Evolutionary conservation across 2,329 filamentous ascomycete genomes (phyloP).

Genomic region (Hymenoscyphus occultus): DNA sequence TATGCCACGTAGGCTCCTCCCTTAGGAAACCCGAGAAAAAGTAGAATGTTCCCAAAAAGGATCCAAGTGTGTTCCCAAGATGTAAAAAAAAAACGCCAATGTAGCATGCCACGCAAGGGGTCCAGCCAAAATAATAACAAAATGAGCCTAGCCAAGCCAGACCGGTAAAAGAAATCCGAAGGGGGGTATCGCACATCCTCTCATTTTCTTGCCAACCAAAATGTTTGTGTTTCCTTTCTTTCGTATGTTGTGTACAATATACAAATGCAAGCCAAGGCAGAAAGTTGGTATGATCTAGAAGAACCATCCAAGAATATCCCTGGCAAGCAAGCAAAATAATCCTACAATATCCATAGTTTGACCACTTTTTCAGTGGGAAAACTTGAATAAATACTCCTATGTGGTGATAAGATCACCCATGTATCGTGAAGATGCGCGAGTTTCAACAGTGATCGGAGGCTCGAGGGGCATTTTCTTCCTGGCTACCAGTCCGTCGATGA

Average conservation of each 20-base stretch:
- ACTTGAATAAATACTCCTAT: background rate
- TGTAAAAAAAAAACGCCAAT: too few species aligned
- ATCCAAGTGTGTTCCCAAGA: too few species aligned
- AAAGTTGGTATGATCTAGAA: background rate
- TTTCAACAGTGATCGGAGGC: background rate
- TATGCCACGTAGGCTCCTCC: too few species aligned
- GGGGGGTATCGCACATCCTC: too few species aligned
- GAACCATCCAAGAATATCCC: background rate
- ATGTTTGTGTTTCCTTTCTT: background rate
- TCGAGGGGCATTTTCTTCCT: constrained; percentile 8
- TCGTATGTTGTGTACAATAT: constrained; percentile 5
- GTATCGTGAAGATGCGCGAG: background rate
- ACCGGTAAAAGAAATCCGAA: too few species aligned
- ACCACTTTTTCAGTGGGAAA: background rate
- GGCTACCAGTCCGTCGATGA: constrained; percentile 13
- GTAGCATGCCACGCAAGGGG: too few species aligned
- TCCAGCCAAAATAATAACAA: too few species aligned
- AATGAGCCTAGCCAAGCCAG: too few species aligned
- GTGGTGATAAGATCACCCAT: background rate
- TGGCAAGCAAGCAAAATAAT: background rate
- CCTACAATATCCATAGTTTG: background rate
- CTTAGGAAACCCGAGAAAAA: too few species aligned
- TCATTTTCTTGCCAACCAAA: too few species aligned
- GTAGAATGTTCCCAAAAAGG: too few species aligned
- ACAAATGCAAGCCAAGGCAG: background rate